phyloP scores from a whole-genome alignment of 2,329 filamentous ascomycete genomes.

The Colletotrichum gloeosporioides region DNA sequence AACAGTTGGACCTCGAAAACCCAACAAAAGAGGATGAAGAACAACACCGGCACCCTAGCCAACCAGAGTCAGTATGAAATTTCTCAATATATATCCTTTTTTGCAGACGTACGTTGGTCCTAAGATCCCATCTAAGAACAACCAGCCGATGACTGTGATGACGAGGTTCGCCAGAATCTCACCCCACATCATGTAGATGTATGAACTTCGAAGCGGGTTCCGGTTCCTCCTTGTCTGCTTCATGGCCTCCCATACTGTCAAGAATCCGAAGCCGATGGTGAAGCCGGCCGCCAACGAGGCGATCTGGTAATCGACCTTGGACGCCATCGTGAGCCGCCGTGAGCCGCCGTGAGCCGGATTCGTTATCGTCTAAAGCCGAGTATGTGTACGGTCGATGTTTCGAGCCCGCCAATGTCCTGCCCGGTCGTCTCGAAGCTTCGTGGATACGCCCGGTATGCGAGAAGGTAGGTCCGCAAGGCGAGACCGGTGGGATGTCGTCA shows the following conservation, averaged over 20 bases:
- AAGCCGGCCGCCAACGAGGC: slow-evolving; percentile 36
- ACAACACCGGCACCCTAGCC: slow-evolving; percentile 35
- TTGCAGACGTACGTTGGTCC: slow-evolving; percentile 28
- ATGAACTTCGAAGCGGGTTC: slow-evolving; percentile 37
- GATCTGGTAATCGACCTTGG: slow-evolving; percentile 30
- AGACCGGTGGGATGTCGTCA: background rate
- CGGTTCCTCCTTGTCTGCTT: slow-evolving; percentile 45
- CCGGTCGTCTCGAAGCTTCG: background rate
- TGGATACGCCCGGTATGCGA: background rate
- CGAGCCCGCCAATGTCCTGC: background rate
- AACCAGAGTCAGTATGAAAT: background rate
- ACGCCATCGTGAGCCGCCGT: slow-evolving; percentile 10
- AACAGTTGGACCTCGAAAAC: slow-evolving; percentile 53
- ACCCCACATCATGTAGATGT: slow-evolving; percentile 52
- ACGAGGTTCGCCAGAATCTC: slow-evolving; percentile 44
- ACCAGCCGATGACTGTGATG: slow-evolving; percentile 43
- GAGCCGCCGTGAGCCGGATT: background rate
- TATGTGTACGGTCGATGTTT: background rate
- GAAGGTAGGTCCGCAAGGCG: background rate
- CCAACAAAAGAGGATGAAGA: slow-evolving; percentile 45
- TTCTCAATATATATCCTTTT: background rate
- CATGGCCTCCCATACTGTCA: slow-evolving; percentile 44
- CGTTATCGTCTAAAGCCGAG: background rate
- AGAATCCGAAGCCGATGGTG: slow-evolving; percentile 45
- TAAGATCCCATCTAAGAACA: slow-evolving; percentile 42